Conservation (phyloP, 352 stramenopile genomes). For the Phytophthora cajani region DNA sequence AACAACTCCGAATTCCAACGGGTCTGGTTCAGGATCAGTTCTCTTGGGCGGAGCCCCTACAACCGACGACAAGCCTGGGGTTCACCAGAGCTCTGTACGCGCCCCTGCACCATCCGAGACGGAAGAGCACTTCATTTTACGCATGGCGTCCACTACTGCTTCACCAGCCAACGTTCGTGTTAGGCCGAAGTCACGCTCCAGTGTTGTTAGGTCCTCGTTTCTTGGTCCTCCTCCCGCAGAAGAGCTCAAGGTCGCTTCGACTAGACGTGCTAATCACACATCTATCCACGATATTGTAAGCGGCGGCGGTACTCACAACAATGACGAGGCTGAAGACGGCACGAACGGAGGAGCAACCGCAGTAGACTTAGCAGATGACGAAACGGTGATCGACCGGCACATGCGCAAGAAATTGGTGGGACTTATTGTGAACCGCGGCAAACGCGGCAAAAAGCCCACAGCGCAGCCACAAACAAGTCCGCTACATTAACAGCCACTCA, state of each 20-base stretch:
- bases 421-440: constrained; percentile 80
- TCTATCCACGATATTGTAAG: constrained; percentile 24
- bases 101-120: constrained; percentile 71
- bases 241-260: constrained; percentile 24
- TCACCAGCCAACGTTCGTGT: constrained; percentile 79
- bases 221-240: constrained; percentile 27
- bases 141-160: constrained; percentile 76
- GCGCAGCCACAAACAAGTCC: constrained; percentile 27
- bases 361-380: constrained; percentile 66
- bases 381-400: constrained; percentile 70
- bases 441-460: constrained; percentile 68
- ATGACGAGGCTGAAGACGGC: constrained; percentile 40
- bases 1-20: constrained; percentile 40
- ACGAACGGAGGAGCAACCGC: constrained; percentile 12
- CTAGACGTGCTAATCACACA: constrained; percentile 24
- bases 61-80: constrained; percentile 34
- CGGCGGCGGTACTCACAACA: constrained; percentile 31
- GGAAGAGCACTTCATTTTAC: constrained; percentile 87
- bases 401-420: constrained; percentile 88
- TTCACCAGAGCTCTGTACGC: constrained; percentile 48
- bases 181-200: constrained; percentile 64
- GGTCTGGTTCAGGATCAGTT: constrained; percentile 25
- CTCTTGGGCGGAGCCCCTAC: constrained; percentile 30
- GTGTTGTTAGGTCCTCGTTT: constrained; percentile 36
- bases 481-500: constrained; percentile 26